Evolutionary conservation across 2,329 filamentous ascomycete genomes (phyloP), one percentile per base, ranked within the genome.

Genomic region (Acephala macrosclerotiorum): DNA sequence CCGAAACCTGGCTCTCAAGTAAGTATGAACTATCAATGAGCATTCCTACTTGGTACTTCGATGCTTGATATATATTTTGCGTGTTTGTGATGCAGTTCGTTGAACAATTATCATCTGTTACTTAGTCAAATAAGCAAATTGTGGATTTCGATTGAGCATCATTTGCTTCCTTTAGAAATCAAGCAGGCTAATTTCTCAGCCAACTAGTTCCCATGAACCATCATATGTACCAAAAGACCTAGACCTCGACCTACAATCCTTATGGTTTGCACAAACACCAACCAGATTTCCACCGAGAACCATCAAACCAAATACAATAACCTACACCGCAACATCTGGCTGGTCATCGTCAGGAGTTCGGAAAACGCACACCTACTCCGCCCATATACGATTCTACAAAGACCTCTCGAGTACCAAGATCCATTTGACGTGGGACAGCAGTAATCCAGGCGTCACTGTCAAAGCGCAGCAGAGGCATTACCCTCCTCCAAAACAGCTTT

Each of bases 401-500:
- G 74, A 74, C 9, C 67, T 77, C 25, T 73, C 73, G 8, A 74
- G 72, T 11, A 78, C 77, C 3, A 78, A 77, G 45, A 75, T 79
- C 11, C 74, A 73, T 51, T 55, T 80, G 26, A 73, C 71, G 4
- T 80, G 78, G 78, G 77, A 79, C 66, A 66, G 70, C 2, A 72
- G 71, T 11, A 71, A 77, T 61, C 75, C 77, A 2, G 62, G 61
- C 8, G 45, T 68, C 35, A 79, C 74, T 12, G 74, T 76, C 18
- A 74, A 72, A 55, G 75, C 73, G 3, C 65, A 77, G 42, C 76
- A 79, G 59, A 78, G 72, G 65, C 73, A 78, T 67, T 68, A 72
- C 38, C 72, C 75, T 12, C 69, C 74, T 3, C 77, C 75, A 2
- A 60, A 59, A 8, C 66, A 67, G n/a, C 68, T 76, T 2, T 71